These are phyloP conservation scores for Carex myosuroides DNA, from an alignment of 176 grass and related monocot species.

Conservation along the genomic window DNA sequence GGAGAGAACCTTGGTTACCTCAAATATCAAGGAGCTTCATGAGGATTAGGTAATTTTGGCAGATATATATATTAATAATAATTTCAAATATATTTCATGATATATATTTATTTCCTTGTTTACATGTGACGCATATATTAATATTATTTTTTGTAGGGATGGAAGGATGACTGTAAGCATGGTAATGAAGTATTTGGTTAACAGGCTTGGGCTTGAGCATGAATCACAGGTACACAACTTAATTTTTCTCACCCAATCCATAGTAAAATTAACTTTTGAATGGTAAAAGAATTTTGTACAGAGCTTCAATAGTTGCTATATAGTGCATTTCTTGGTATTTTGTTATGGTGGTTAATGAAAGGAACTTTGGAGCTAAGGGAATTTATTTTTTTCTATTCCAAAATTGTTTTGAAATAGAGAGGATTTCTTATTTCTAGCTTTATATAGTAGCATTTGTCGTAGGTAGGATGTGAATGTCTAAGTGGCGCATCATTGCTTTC, in stretches of 20 bases:
- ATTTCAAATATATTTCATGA: background rate
- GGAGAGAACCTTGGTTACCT: constrained; percentile 36
- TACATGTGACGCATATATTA: constrained; percentile 5
- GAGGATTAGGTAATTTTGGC: constrained; percentile 26
- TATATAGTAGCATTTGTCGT: constrained; percentile 26
- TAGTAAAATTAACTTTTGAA: background rate
- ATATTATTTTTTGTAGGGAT: constrained; percentile 16
- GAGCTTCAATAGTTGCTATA: background rate
- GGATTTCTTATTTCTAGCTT: constrained; percentile 19
- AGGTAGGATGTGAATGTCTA: constrained; percentile 33
- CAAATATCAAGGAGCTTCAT: constrained; percentile 36
- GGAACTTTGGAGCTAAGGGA: constrained; percentile 31
- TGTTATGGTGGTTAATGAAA: constrained; percentile 26
- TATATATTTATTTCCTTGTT: background rate
- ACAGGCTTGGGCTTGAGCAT: constrained; percentile 32
- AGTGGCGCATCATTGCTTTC: constrained; percentile 40
- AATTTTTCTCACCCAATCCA: background rate
- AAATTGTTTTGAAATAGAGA: constrained; percentile 3
- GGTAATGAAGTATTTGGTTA: constrained; percentile 40
- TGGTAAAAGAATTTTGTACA: constrained; percentile 8
- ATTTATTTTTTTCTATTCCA: background rate
- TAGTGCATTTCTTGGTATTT: constrained; percentile 19
- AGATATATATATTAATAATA: background rate
- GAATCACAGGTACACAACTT: constrained; percentile 36
- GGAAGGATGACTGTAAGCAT: constrained; percentile 32